Conservation (phyloP, 139 green algal species). For the Closterium sp. region DNA sequence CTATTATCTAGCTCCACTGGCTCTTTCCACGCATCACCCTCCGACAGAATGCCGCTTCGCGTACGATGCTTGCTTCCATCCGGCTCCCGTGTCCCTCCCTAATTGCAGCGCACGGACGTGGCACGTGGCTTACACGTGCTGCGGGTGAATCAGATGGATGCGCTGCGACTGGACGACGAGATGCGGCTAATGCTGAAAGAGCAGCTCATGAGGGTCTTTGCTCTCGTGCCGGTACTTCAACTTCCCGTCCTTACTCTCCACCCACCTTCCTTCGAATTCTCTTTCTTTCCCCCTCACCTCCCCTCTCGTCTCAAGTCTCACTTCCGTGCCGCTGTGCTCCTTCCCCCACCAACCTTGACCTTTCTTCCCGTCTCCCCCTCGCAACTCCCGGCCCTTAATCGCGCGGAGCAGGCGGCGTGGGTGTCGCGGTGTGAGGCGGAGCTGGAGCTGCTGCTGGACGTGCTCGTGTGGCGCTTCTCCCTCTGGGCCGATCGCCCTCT, state of each 20-base stretch:
- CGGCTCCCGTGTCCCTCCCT: neutral
- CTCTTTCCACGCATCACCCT: neutral
- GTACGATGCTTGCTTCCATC: neutral
- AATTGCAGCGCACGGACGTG: neutral
- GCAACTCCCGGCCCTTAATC: neutral
- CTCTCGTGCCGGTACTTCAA: slow-evolving; percentile 58
- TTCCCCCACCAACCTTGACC: no score
- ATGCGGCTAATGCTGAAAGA: slow-evolving; percentile 75
- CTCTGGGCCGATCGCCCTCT: slow-evolving; percentile 59
- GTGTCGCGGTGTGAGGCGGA: slow-evolving; percentile 33
- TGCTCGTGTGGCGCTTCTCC: slow-evolving; percentile 43
- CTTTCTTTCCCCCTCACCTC: neutral
- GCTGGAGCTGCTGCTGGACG: slow-evolving; percentile 31
- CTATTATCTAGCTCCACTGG: neutral
- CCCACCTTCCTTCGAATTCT: neutral
- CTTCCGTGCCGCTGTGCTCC: no score
- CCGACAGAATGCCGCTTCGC: neutral
- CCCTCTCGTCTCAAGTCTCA: neutral
- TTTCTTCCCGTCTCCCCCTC: neutral
- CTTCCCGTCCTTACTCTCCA: neutral
- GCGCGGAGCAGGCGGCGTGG: slow-evolving; percentile 8
- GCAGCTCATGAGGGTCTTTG: slow-evolving; percentile 72
- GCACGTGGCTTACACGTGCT: slow-evolving; percentile 61
- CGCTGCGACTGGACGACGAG: slow-evolving; percentile 74
- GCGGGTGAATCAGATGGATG: slow-evolving; percentile 78